A percentile compares a stretch with the other conserved stretches of the same genome.
Evolutionary conservation across 164 flowering plant genomes (phyloP).

Genomic region (Saururus chinensis): DNA sequence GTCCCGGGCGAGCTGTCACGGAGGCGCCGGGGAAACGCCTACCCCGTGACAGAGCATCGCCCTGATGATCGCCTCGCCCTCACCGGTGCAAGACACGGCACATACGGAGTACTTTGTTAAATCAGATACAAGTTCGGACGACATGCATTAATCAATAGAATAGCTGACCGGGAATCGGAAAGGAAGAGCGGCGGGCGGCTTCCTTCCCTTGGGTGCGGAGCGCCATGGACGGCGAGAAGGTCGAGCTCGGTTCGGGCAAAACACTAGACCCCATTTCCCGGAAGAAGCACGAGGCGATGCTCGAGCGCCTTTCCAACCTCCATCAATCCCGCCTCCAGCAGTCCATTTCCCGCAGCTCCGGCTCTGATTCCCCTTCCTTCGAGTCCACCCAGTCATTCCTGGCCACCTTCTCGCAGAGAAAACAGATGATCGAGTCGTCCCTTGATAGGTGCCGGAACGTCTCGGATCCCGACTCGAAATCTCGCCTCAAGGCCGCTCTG

Average conservation of each 20-base stretch:
- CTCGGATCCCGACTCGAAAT: conserved; percentile 16
- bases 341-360: conserved; percentile 20
- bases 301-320: conserved; percentile 67
- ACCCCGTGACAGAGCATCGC: too few species aligned
- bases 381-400: conserved; percentile 60
- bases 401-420: too few species aligned
- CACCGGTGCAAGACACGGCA: too few species aligned
- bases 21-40: conserved; percentile 85
- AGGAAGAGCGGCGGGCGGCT: too few species aligned
- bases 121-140: too few species aligned
- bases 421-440: too few species aligned
- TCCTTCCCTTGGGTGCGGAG: too few species aligned
- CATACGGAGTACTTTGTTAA: too few species aligned
- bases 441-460: conserved; percentile 16
- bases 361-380: conserved; percentile 23
- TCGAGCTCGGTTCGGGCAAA: background rate
- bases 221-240: conserved; percentile 6
- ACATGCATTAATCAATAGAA: too few species aligned
- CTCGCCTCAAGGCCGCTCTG: conserved; percentile 23
- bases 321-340: conserved; percentile 45
- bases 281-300: conserved; percentile 54
- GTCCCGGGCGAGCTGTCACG: conserved; percentile 76
- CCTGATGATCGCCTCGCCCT: too few species aligned
- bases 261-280: conserved; percentile 21
- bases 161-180: too few species aligned